Conservation (phyloP, 2,329 filamentous ascomycete genomes). For the Hypoxylon sp. region DNA sequence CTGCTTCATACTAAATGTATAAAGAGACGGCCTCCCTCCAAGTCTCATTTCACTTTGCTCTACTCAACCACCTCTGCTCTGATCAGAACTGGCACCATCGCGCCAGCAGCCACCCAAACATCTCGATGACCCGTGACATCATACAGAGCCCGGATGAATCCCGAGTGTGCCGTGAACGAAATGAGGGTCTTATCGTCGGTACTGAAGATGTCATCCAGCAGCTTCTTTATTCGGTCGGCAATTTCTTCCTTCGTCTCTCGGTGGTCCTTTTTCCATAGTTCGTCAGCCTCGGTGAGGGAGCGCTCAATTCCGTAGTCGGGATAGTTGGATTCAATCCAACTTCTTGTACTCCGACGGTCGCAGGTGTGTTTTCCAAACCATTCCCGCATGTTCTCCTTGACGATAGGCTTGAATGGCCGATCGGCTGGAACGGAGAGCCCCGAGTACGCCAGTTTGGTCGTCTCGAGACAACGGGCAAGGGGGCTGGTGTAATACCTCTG, state of each 20-base stretch:
- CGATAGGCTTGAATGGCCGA: conserved; percentile 62
- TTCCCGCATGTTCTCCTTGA: conserved; percentile 74
- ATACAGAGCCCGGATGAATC: conserved; percentile 62
- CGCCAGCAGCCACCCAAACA: conserved; percentile 65
- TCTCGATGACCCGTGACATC: conserved; percentile 60
- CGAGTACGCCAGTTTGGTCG: conserved; percentile 66
- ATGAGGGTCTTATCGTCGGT: conserved; percentile 59
- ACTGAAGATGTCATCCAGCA: conserved; percentile 64
- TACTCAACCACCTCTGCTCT: conserved; percentile 55
- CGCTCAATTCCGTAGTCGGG: conserved; percentile 67
- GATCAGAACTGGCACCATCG: conserved; percentile 70
- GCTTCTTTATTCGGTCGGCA: conserved; percentile 58
- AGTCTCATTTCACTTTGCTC: background rate
- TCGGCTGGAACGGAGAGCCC: conserved; percentile 57
- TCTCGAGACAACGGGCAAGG: conserved; percentile 71
- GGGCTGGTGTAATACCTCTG: conserved; percentile 71
- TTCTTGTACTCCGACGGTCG: conserved; percentile 66
- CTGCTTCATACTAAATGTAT: background rate
- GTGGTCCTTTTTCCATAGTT: conserved; percentile 63
- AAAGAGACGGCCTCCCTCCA: background rate
- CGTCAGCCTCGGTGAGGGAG: conserved; percentile 69
- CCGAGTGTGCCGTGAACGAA: conserved; percentile 67
- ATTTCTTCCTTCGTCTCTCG: conserved; percentile 67
- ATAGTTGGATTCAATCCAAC: conserved; percentile 65
- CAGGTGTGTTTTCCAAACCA: conserved; percentile 74